Base-by-base conservation (phyloP, 2,329 filamentous ascomycete species). In the Lasiodiplodia sp. region DNA sequence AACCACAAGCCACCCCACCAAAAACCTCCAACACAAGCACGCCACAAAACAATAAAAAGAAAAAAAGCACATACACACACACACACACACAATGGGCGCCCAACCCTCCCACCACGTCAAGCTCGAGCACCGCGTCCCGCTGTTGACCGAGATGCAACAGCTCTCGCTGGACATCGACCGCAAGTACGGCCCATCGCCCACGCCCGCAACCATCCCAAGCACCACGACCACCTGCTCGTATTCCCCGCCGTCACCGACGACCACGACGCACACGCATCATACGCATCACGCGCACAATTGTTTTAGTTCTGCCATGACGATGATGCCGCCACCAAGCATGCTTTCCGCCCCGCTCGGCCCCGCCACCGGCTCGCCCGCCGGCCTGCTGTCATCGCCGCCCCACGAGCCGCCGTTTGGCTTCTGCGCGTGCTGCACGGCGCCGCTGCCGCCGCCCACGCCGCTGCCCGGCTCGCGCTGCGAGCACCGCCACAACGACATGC, bases 121-220 rank as follows among this genome's bases (percentile, higher is more conserved):
- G 11, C 37, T 34, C 60, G 60, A 52, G 1, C 38, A 47, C n/a
- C 44, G 44, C n/a, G 28, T 52, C 44, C 60, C 60, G 6, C 60
- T 64, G 28, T 49, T 64, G 11, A 64, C 60, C 28, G 60, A 64
- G n/a, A 52, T 64, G 60, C 28, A 64, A 18, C 57, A 60, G 23
- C 57, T 60, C 21, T 40, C 57, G 21, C 23, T 37, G n/a, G n/a
- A 58, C 55, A 8, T 11, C 34, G 21, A 21, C 14, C 4, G 21
- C 52, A 31, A 31, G 12, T 18, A 31, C 52, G 7, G 25, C 52
- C 21, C 25, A 18, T 16, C 49, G 49, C 21, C 49, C 11, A 23
- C 23, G 4, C n/a, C n/a, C n/a, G n/a, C 49, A 12, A 7, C 4
- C 18, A 14, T 31, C 25, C 16, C 52, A 4, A 56, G 16, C 52